These are phyloP conservation scores for Fraxinus sp. DNA, from an alignment of 305 asterid species.

Conservation along the genomic window DNA sequence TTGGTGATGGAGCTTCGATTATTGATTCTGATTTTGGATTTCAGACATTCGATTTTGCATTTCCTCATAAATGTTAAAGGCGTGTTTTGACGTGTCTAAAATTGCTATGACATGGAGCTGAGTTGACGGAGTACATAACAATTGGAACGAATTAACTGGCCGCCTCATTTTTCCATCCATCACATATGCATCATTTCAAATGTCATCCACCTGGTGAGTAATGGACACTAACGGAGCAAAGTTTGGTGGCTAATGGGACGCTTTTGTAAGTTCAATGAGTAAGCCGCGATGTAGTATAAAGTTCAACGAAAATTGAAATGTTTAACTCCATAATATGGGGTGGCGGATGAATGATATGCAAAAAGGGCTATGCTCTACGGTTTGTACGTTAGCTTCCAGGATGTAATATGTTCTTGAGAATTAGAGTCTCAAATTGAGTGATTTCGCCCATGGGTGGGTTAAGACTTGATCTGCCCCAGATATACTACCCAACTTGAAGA, in stretches of 20 bases:
- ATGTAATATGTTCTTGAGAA: background rate
- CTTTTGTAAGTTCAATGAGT: background rate
- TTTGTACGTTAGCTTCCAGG: background rate
- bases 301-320: background rate
- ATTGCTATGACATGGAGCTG: background rate
- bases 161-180: background rate
- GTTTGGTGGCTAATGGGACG: background rate
- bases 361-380: background rate
- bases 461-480: background rate
- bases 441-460: background rate
- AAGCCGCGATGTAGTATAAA: background rate
- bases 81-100: background rate
- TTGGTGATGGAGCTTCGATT: background rate
- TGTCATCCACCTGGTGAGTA: background rate
- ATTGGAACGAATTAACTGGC: background rate
- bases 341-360: background rate
- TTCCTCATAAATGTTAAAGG: background rate
- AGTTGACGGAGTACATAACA: background rate
- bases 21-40: background rate
- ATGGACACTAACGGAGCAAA: background rate
- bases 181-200: background rate
- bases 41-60: background rate
- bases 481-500: background rate
- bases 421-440: background rate
- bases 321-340: background rate